These are phyloP conservation scores for Pestalotiopsis fici DNA, from an alignment of 2,329 filamentous ascomycete species.

Conservation along the genomic window DNA sequence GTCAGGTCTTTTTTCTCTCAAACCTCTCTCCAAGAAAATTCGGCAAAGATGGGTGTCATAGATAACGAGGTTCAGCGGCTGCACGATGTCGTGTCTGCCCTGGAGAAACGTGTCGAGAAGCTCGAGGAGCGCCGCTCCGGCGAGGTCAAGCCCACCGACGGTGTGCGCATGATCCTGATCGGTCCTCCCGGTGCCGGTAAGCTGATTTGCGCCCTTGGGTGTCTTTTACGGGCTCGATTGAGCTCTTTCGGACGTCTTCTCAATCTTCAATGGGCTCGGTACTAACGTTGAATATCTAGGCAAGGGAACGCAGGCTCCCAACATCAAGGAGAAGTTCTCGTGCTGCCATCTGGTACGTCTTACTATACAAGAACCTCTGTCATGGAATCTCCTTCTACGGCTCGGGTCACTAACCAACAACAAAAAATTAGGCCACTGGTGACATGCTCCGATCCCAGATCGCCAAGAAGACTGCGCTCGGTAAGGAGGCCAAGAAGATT, in stretches of 20 bases:
- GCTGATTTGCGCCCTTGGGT: conserved; percentile 27
- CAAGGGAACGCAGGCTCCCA: conserved; percentile 98
- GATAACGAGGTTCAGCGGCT: conserved; percentile 84
- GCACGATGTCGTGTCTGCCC: conserved; percentile 78
- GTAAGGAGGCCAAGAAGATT: conserved; percentile 98
- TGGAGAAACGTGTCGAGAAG: conserved; percentile 84
- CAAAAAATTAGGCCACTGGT: conserved; percentile 74
- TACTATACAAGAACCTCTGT: no score
- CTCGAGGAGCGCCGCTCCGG: conserved; percentile 75
- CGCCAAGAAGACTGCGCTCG: conserved; percentile 92
- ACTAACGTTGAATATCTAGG: conserved; percentile 51
- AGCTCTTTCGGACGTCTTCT: background rate
- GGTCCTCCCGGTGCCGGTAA: conserved; percentile 95
- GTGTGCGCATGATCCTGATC: conserved; percentile 96
- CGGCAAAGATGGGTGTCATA: conserved; percentile 79
- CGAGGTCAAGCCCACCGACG: conserved; percentile 56
- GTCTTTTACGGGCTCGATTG: background rate
- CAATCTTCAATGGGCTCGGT: background rate
- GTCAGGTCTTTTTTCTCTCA: conserved; percentile 17
- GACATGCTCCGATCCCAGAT: conserved; percentile 99
- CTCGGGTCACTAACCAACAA: conserved; percentile 10
- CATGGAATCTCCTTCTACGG: conserved; percentile 4
- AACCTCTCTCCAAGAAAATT: background rate
- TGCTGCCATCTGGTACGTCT: conserved; percentile 89
- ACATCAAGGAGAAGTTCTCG: conserved; percentile 97